Evolutionary conservation across 257 asterid genomes (phyloP).

Genomic region (Nicotiana otophora): DNA sequence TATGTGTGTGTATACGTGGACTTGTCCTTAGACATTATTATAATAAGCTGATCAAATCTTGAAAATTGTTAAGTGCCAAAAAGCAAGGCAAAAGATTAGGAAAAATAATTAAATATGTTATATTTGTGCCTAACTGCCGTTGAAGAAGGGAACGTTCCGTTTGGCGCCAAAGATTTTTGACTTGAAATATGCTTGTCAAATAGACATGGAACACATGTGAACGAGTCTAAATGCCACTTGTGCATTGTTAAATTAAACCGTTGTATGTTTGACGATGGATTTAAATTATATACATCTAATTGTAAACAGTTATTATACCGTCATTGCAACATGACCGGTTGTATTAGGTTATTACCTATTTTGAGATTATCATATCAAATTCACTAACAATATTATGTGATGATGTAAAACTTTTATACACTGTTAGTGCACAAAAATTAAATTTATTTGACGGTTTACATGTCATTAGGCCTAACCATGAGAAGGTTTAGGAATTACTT

Average conservation of each 20-base stretch:
- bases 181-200: conserved; percentile 20
- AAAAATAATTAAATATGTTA: not conserved
- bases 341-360: not conserved
- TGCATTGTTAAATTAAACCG: not conserved
- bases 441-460: conserved; percentile 45
- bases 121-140: conserved; percentile 64
- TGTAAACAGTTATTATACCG: not conserved
- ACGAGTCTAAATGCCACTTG: conserved; percentile 20
- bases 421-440: not conserved
- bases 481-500: conserved; percentile 14
- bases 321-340: not conserved
- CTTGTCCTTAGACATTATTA: not conserved
- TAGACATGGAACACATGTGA: conserved; percentile 41
- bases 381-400: not conserved
- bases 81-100: conserved; percentile 15
- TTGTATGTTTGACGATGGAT: not conserved
- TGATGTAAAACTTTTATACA: not conserved
- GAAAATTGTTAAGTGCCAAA: not conserved
- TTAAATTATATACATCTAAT: not conserved
- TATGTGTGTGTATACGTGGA: too few species aligned
- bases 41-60: not conserved
- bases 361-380: not conserved
- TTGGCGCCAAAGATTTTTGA: conserved; percentile 65
- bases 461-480: conserved; percentile 70
- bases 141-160: conserved; percentile 21